phyloP scores from a whole-genome alignment of 331 rosid genomes.

The Phaseolus coccineus region DNA sequence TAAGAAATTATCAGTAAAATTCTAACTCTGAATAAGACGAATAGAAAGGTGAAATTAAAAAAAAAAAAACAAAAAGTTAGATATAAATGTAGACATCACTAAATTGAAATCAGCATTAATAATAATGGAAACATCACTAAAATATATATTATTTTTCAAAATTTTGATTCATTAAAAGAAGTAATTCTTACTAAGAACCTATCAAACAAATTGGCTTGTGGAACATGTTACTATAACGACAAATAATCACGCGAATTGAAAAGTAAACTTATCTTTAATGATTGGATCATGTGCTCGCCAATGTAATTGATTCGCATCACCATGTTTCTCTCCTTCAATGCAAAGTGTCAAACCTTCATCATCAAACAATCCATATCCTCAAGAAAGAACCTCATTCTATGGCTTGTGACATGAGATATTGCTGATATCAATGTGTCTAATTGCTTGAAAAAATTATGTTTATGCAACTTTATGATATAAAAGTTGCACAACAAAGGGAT shows the following conservation, averaged over 20 bases:
- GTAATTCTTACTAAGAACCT: no score
- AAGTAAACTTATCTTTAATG: conserved; percentile 14
- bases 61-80: no score
- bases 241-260: not conserved
- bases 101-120: no score
- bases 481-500: not conserved
- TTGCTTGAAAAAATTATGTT: not conserved
- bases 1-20: no score
- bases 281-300: conserved; percentile 41
- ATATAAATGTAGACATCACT: no score
- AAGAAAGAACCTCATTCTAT: not conserved
- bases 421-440: not conserved
- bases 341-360: conserved; percentile 5
- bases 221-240: not conserved
- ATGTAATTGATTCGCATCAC: not conserved
- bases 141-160: no score
- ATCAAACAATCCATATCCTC: not conserved
- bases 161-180: no score
- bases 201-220: not conserved
- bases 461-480: not conserved
- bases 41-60: no score
- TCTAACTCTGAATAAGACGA: no score
- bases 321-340: conserved; percentile 12
- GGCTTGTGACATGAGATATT: not conserved
- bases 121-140: no score